These are phyloP conservation scores for Candolleomyces aberdarensis DNA, from an alignment of 768 basidiomycete species.

Conservation along the genomic window DNA sequence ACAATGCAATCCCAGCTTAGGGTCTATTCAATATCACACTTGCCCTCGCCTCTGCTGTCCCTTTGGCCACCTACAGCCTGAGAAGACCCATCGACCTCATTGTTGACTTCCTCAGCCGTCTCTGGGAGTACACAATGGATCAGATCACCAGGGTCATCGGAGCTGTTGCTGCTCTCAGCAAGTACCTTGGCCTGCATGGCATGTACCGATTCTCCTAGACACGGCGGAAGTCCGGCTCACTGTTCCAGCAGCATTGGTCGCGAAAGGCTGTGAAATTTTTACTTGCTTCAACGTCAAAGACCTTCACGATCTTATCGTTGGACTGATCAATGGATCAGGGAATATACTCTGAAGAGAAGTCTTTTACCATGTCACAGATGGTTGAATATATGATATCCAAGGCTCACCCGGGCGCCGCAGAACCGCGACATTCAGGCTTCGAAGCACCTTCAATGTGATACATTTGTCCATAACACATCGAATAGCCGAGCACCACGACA, in stretches of 20 bases:
- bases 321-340: constrained; percentile 79
- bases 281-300: constrained; percentile 89
- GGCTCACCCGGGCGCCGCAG: no score
- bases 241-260: constrained; percentile 55
- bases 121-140: constrained; percentile 86
- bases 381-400: no score
- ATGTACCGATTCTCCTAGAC: constrained; percentile 39
- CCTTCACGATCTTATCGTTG: constrained; percentile 75
- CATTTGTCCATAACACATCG: no score
- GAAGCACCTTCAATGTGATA: no score
- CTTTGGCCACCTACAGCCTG: constrained; percentile 41
- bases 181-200: background rate
- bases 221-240: constrained; percentile 83
- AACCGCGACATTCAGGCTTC: no score
- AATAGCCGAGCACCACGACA: no score
- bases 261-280: constrained; percentile 66
- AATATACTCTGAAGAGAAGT: constrained; percentile 77
- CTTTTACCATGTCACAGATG: constrained; percentile 33
- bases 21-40: no score
- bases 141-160: constrained; percentile 87
- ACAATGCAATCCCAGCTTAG: no score
- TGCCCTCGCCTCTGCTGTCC: no score
- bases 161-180: constrained; percentile 81
- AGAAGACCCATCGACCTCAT: constrained; percentile 80
- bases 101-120: constrained; percentile 74